Evolutionary conservation across 2,329 filamentous ascomycete species (phyloP).

Genomic region (Botrytis fabae): DNA sequence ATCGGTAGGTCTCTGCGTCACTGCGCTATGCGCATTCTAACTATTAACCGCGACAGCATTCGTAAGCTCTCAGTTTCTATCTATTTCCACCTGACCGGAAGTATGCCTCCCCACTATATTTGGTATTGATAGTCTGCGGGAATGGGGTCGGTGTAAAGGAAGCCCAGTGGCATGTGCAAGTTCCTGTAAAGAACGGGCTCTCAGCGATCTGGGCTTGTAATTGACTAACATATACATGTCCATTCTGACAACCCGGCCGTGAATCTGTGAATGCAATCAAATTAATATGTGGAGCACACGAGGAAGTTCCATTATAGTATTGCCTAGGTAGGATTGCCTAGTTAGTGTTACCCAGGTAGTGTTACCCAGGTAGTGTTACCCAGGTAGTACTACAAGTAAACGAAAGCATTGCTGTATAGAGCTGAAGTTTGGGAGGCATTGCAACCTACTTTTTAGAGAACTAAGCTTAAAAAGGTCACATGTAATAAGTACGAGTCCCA

Average conservation of each 20-base stretch:
- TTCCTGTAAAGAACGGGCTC: background rate
- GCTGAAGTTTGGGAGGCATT: background rate
- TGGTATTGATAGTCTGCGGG: background rate
- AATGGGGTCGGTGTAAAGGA: background rate
- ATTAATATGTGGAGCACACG: background rate
- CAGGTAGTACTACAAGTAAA: background rate
- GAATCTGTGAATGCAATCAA: background rate
- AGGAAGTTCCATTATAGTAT: background rate
- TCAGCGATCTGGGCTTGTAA: no score
- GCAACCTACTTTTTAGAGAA: background rate
- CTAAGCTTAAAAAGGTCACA: background rate
- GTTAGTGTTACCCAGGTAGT: background rate
- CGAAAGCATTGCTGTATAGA: background rate
- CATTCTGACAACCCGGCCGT: background rate
- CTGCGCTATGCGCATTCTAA: background rate
- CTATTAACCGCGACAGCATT: background rate
- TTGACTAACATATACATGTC: background rate
- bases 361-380: background rate
- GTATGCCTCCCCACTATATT: background rate
- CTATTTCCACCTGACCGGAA: background rate
- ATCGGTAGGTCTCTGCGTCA: background rate
- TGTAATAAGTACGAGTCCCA: background rate
- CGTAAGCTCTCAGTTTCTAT: background rate
- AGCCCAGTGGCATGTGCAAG: background rate
- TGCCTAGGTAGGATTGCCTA: background rate